These are phyloP conservation scores for Globisporangium carolinianum DNA, from an alignment of 352 stramenopile species.

Conservation along the genomic window DNA sequence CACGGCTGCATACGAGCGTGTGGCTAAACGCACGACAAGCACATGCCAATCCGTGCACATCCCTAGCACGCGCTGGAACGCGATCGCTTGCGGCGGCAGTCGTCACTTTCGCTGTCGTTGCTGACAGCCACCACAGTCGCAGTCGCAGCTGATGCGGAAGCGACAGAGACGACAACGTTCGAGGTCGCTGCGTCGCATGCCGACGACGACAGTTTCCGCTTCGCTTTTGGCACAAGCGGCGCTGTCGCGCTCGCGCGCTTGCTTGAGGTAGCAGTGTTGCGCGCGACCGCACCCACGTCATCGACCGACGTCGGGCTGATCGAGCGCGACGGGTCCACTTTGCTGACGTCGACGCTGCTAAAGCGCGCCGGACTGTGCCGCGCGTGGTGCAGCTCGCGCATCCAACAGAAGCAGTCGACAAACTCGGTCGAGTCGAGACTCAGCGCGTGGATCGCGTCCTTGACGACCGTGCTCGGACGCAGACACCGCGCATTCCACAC, in stretches of 20 bases:
- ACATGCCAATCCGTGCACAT: neutral
- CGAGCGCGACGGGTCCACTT: conserved; percentile 22
- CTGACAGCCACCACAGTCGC: no score
- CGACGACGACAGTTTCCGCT: neutral
- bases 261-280: neutral
- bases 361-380: conserved; percentile 20
- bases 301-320: conserved; percentile 36
- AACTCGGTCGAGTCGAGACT: conserved; percentile 19
- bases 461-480: conserved; percentile 19
- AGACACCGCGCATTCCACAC: conserved; percentile 26
- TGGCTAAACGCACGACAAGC: no score
- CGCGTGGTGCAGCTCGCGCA: conserved; percentile 19
- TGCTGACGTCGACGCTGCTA: conserved; percentile 32
- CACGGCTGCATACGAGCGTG: neutral
- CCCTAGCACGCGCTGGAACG: neutral
- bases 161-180: no score
- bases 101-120: neutral
- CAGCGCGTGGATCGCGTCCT: conserved; percentile 21
- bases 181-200: no score
- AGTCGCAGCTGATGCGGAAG: no score
- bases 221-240: neutral
- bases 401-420: conserved; percentile 27
- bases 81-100: neutral
- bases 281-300: conserved; percentile 2
- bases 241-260: neutral